Base-by-base conservation (phyloP, 129 eudicot species). In the Chrysanthemum lavandulifolium region DNA sequence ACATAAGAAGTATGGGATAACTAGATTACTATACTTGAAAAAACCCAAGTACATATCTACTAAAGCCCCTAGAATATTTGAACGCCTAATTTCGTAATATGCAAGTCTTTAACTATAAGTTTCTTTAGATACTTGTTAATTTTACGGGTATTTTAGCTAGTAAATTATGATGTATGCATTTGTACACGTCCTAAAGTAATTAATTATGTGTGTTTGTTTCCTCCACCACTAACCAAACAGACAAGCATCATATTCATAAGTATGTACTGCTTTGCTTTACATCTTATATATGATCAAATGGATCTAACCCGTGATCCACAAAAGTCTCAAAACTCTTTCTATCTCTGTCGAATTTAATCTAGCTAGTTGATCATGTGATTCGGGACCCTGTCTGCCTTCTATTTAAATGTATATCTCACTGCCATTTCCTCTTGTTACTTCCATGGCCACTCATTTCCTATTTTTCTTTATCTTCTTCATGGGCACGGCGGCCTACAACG, bases 391-490 rank as follows among this genome's bases (percentile, higher is more conserved):
- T 2, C 25, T 16, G 47, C 47, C 47, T 40, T 40, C 10, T 40
- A 40, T 40, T 6, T 40, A 40, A 40, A 40, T 40, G 2, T 40
- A 40, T 2, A 7, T 40, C 10, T 40, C 47, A 40, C 47, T 40
- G 10, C 10, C 47, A 40, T 3, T 61, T 25, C 40, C 5, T 25
- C 12, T 27, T 7, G 7, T 12, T 9, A 58, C 4, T 27, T 61
- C 31, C 47, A 67, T 55, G 58, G 54, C 47, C 69, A 19, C 78
- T 10, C 67, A 43, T 31, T 15, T 79, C 61, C 52, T 64, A 31
- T n/a, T 68, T 52, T 60, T 72, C 65, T 54, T 40, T 40, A 40
- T 64, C 77, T 62, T 77, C 80, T 5, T 62, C 80, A 3, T 63
- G 78, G 3, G 51, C 66, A 6, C 68, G 70, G 52, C 65, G 60